Base-by-base conservation (phyloP, 805 yeast genomes). In the Ogataea paraovalis region DNA sequence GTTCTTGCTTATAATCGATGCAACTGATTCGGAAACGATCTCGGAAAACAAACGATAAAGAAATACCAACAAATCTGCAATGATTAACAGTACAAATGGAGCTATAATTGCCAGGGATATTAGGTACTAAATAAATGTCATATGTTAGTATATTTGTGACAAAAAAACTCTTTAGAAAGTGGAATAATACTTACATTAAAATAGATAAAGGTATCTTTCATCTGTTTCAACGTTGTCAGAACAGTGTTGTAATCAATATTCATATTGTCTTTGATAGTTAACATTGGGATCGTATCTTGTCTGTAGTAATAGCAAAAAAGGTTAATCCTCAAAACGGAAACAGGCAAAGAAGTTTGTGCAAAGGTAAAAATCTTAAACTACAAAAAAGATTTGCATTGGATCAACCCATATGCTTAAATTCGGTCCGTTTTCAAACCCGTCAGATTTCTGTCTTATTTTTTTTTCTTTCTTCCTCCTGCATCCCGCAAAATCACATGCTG, bases 81-180 rank as follows among this genome's bases (percentile, higher is more conserved):
- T 21, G 6, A 64, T 49, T 12, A 61, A 40, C 1, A 52, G 12
- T 42, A 62, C 19, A 42, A 60, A 64, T 12, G 68, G 68, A 6
- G 50, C 47, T 16, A 60, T 53, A 30, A 60, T 56, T 39, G 54
- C 41, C 42, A 57, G 39, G 3, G 61, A 50, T 28, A 60, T 54
- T 14, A 53, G 44, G 18, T 50, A 58, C 58, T 54, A 36, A 30
- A 5, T 14, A 30, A 30, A 41, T 13, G 36, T 14, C 13, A 18
- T 6, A 14, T 25, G 47, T 39, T 41, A 44, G 45, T 42, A 42
- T 32, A 42, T 19, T 18, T 16, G 25, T 25, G n/a, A n/a, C n/a
- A n/a, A n/a, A n/a, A n/a, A n/a, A n/a, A n/a, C n/a, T n/a, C n/a
- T n/a, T n/a, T n/a, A n/a, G 21, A 4, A 27, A 16, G 10, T 13